Conservation (phyloP, 306 rosid species). For the Sophora flavescens region DNA sequence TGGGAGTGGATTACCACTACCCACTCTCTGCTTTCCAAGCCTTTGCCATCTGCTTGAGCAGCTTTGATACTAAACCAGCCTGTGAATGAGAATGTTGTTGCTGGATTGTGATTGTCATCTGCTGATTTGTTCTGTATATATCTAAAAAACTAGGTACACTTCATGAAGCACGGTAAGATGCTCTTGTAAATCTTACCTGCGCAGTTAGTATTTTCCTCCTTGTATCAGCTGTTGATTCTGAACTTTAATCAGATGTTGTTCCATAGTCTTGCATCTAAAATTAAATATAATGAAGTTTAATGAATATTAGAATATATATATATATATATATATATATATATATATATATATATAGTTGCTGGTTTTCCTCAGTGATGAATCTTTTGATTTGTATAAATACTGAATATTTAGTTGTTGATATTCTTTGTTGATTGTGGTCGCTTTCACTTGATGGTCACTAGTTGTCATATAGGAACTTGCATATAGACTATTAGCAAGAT, state of each 20-base stretch:
- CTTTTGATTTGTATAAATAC: neutral
- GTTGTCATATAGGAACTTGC: too few species aligned
- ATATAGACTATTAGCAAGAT: too few species aligned
- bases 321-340: too few species aligned
- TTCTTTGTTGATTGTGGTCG: constrained; percentile 14
- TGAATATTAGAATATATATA: constrained; percentile 22
- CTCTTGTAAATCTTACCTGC: constrained; percentile 39
- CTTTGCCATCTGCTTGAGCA: constrained; percentile 79
- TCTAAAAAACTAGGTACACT: constrained; percentile 17
- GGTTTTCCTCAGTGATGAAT: neutral
- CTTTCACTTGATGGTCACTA: neutral
- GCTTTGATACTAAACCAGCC: constrained; percentile 87
- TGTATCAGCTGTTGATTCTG: constrained; percentile 29
- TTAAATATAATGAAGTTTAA: constrained; percentile 35
- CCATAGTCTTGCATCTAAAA: constrained; percentile 23
- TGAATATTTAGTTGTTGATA: neutral
- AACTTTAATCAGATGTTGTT: constrained; percentile 42
- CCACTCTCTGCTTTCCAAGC: constrained; percentile 89
- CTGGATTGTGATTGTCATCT: constrained; percentile 33
- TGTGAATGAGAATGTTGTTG: constrained; percentile 63
- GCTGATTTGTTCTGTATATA: constrained; percentile 25
- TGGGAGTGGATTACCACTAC: constrained; percentile 82
- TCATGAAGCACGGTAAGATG: constrained; percentile 22
- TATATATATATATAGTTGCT: too few species aligned
- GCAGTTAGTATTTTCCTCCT: constrained; percentile 27